phyloP scores from a whole-genome alignment of 257 asterid genomes.

The Solanum sparsipilum region DNA sequence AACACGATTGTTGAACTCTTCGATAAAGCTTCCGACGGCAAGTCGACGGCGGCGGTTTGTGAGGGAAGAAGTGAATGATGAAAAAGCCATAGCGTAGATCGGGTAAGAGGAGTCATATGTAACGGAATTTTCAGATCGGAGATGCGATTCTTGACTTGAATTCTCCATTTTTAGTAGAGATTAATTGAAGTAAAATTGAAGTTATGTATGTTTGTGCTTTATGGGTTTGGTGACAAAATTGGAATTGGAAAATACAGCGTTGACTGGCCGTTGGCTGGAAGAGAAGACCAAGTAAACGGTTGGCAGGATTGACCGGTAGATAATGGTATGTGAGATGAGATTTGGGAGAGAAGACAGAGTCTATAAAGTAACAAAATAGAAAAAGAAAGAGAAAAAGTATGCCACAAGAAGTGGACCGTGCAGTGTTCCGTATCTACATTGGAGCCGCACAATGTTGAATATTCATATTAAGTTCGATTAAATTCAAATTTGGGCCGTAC shows the following conservation, averaged over 20 bases:
- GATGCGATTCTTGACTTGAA: conserved; percentile 33
- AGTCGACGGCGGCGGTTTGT: conserved; percentile 30
- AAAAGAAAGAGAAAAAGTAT: background rate
- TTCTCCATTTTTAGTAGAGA: conserved; percentile 23
- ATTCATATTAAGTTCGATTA: fast-evolving
- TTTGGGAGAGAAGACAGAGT: background rate
- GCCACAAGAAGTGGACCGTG: conserved; percentile 48
- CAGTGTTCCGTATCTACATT: background rate
- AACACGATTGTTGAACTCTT: conserved; percentile 65
- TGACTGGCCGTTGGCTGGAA: background rate
- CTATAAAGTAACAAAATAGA: background rate
- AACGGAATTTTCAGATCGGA: conserved; percentile 36
- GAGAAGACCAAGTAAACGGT: background rate
- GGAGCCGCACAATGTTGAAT: too few species aligned
- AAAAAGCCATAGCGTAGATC: conserved; percentile 75
- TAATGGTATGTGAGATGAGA: background rate
- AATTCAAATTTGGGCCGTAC: fast-evolving
- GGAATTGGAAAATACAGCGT: background rate
- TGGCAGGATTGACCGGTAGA: background rate
- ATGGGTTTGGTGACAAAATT: background rate
- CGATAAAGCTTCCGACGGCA: conserved; percentile 78
- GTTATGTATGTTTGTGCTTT: background rate
- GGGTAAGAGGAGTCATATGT: conserved; percentile 46
- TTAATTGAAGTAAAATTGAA: background rate
- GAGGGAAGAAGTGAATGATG: conserved; percentile 17